Evolutionary conservation across 306 rosid species (phyloP).

Genomic region (Glycine tomentella): DNA sequence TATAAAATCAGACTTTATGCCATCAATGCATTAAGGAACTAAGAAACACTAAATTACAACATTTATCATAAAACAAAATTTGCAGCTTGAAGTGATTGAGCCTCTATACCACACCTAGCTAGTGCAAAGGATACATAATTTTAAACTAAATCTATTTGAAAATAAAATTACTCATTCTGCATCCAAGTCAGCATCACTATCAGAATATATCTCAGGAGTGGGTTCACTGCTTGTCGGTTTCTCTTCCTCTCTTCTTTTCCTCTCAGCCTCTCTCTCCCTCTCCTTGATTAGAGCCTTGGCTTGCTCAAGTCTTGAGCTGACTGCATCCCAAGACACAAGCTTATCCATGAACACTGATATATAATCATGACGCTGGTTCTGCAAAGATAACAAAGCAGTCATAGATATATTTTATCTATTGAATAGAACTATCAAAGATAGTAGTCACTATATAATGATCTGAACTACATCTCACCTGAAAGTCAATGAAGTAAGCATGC

Average conservation of each 20-base stretch:
- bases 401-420: conserved; percentile 30
- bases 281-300: conserved; percentile 69
- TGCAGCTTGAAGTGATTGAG: conserved; percentile 9
- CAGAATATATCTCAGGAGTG: conserved; percentile 51
- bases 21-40: background rate
- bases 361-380: conserved; percentile 76
- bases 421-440: conserved; percentile 20
- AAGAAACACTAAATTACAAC: background rate
- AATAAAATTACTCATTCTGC: conserved; percentile 42
- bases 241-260: conserved; percentile 53
- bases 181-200: conserved; percentile 52
- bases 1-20: background rate
- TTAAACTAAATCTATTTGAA: conserved; percentile 27
- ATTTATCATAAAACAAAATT: conserved; percentile 35
- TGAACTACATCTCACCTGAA: conserved; percentile 67
- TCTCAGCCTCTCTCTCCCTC: conserved; percentile 62
- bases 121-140: background rate
- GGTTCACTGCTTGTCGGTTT: conserved; percentile 29
- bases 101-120: conserved; percentile 14
- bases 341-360: conserved; percentile 73
- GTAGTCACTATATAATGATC: conserved; percentile 21
- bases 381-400: conserved; percentile 40
- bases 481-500: conserved; percentile 97
- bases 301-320: conserved; percentile 67
- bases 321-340: conserved; percentile 91